Evolutionary conservation across 2,329 filamentous ascomycete species (phyloP), one percentile per base, ranked within the genome.

Genomic region (Apiospora saccharicola): DNA sequence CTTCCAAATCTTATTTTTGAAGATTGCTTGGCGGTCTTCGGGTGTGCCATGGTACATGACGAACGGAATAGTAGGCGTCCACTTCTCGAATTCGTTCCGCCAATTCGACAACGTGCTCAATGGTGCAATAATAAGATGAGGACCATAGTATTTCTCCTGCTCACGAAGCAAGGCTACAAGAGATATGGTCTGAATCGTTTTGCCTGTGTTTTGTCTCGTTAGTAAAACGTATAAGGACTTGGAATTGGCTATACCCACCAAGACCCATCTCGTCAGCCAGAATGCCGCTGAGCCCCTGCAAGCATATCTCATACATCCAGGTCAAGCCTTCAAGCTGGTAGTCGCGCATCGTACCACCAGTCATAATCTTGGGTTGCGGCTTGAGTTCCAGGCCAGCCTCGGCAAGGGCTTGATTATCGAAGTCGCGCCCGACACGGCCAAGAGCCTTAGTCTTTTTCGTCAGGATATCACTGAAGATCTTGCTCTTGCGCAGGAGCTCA

Each of bases 251-350:
- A 1, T 43, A 69, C 16, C 47, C n/a, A 79, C 85, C 96, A 76
- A 99, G 94, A 92, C 96, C 96, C 96, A 99, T 99, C 85, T 99
- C 96, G 79, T 99, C 96, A 72, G 96, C 96, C 78, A 99, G 87
- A 76, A 99, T 98, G 89, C 96, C 96, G 82, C 99, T 99, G 76
- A 99, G 90, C 83, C 98, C 98, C 87, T 99, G 99, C 91, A 99
- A 99, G 89, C 98, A 99, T 16, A 99, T 89, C 22, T 96, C 99
- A 74, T 99, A 92, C 96, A 99, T 99, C 96, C 96, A 99, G 82
- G 99, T 96, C 68, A 99, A 86, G 89, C 96, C 96, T 90, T 98
- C 98, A 83, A 99, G 77, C 84, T 99, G 96, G 84, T 99, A 99
- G 82, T 99, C 96, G 83, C 99, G 99, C 76, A 99, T 98, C 4